A percentile compares a stretch with the other conserved stretches of the same genome.
These are phyloP conservation scores for Breviolum minutum DNA, from an alignment of 73 alveolate species.

Conservation along the genomic window DNA sequence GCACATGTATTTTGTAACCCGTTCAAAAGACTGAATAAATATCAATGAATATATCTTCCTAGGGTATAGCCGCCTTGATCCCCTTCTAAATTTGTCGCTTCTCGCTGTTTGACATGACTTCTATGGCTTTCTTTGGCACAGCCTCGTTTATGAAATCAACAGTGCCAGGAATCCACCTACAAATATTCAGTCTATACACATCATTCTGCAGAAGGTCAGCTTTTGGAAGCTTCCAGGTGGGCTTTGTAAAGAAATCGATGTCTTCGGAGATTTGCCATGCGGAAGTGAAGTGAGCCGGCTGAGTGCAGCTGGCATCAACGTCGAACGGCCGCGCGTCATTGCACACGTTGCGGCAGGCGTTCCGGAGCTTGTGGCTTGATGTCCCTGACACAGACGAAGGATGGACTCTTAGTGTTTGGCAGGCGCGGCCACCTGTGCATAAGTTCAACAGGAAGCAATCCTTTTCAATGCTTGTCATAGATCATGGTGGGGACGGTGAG, in stretches of 20 bases:
- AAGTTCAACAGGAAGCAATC: not conserved
- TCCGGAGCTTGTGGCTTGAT: slow-evolving; percentile 77
- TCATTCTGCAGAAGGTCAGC: slow-evolving; percentile 21
- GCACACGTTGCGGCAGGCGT: slow-evolving; percentile 29
- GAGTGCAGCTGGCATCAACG: not conserved
- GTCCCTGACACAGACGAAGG: slow-evolving; percentile 67
- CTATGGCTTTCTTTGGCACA: no score
- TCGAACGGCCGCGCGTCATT: not conserved
- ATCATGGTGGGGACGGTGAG: no score
- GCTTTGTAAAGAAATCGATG: not conserved
- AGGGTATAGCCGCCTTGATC: no score
- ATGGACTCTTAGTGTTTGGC: slow-evolving; percentile 68
- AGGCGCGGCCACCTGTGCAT: not conserved
- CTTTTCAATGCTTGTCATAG: no score
- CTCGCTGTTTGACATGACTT: no score
- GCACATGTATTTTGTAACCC: no score
- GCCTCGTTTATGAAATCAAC: not conserved
- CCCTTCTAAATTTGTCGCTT: no score
- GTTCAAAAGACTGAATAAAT: no score
- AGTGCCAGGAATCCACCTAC: slow-evolving; percentile 60
- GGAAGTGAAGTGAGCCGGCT: not conserved
- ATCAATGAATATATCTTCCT: no score
- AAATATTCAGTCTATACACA: slow-evolving; percentile 61
- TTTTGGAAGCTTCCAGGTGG: slow-evolving; percentile 38
- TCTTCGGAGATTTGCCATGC: no score